Conservation (phyloP, 1,139 yeast genomes). For the Candida glucosophila region DNA sequence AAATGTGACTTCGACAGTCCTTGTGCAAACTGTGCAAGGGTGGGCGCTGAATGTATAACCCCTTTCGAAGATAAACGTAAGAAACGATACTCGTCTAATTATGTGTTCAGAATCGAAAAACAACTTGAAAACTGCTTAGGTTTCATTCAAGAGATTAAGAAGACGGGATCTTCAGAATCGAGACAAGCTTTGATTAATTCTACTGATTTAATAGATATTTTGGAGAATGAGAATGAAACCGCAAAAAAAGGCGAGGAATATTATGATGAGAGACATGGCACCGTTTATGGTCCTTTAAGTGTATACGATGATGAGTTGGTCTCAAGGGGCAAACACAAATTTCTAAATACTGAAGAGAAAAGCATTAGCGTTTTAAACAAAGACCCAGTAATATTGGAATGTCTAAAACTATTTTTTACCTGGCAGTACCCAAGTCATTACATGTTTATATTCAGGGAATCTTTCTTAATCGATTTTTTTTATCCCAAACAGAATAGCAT, state of each 20-base stretch:
- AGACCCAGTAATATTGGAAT: conserved; percentile 37
- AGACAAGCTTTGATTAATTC: conserved; percentile 14
- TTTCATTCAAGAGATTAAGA: conserved; percentile 17
- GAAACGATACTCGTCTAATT: conserved; percentile 42
- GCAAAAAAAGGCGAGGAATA: conserved; percentile 2
- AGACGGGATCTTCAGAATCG: conserved; percentile 13
- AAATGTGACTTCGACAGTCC: conserved; percentile 46
- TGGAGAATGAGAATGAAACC: conserved; percentile 4
- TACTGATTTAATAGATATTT: conserved; percentile 9
- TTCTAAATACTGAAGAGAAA: conserved; percentile 14
- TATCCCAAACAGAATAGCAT: conserved; percentile 37
- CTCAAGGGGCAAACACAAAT: conserved; percentile 10
- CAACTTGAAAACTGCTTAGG: conserved; percentile 16
- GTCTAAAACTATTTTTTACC: conserved; percentile 48
- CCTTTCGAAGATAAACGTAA: conserved; percentile 46
- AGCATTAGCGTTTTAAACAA: conserved; percentile 21
- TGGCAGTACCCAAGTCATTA: conserved; percentile 63
- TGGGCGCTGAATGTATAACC: conserved; percentile 39
- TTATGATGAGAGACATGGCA: conserved; percentile 9
- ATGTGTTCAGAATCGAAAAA: conserved; percentile 32
- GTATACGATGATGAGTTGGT: conserved; percentile 33
- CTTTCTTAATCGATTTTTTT: conserved; percentile 52
- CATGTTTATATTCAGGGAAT: conserved; percentile 55
- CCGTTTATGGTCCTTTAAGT: conserved; percentile 46
- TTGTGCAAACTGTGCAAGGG: conserved; percentile 39